Conservation (phyloP, 768 basidiomycete species). For the Boletus sp. region DNA sequence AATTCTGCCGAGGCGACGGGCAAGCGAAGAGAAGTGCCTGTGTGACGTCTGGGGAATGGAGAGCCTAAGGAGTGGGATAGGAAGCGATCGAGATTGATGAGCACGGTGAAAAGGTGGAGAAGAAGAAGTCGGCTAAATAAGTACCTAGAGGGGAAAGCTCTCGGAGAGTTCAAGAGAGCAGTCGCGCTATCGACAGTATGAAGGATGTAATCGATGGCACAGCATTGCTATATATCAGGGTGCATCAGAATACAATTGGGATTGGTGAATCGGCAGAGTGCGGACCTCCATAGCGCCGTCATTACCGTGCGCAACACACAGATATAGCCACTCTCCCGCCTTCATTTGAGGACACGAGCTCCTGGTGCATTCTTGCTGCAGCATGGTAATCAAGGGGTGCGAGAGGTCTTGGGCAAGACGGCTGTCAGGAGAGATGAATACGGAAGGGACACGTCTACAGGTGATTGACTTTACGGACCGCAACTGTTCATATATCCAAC, state of each 20-base stretch:
- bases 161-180: conserved; percentile 84
- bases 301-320: conserved; percentile 93
- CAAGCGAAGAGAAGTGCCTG: conserved; percentile 87
- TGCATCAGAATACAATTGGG: conserved; percentile 17
- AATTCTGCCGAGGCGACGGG: conserved; percentile 88
- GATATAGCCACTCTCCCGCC: conserved; percentile 96
- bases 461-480: conserved; percentile 35
- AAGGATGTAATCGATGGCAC: conserved; percentile 94
- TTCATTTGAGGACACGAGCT: conserved; percentile 95
- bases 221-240: conserved; percentile 67
- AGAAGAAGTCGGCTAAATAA: conserved; percentile 21
- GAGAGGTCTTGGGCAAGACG: conserved; percentile 87
- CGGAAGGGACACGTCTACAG: not conserved
- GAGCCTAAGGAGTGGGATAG: conserved; percentile 45
- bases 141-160: conserved; percentile 90
- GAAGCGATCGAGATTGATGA: conserved; percentile 10
- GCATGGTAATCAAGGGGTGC: conserved; percentile 78
- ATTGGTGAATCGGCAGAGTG: not conserved
- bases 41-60: conserved; percentile 78
- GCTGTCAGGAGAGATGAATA: conserved; percentile 37
- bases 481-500: conserved; percentile 79
- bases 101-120: conserved; percentile 20
- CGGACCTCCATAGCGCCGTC: conserved; percentile 83
- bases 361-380: conserved; percentile 87
- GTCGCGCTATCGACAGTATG: conserved; percentile 94